phyloP scores from a whole-genome alignment of 208 protist genomes.

The Wallacemonas rigidus region DNA sequence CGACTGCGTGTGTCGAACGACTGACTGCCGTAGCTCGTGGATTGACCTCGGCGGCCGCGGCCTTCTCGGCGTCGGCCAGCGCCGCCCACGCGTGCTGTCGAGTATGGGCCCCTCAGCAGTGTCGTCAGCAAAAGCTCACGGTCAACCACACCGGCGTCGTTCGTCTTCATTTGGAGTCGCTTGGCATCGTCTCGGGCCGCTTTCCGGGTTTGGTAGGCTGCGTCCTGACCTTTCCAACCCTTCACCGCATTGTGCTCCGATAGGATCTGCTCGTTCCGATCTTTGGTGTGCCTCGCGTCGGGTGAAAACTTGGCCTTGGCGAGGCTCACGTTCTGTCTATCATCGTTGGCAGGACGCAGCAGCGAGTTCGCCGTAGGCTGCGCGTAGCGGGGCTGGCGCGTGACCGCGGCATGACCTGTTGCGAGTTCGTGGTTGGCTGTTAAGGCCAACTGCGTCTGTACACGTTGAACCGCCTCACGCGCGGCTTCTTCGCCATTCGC shows the following conservation, averaged over 20 bases:
- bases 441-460: conserved; percentile 38
- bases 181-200: conserved; percentile 14
- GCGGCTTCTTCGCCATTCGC: conserved; percentile 5
- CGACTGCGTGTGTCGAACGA: background rate
- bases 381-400: conserved; percentile 56
- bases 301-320: conserved; percentile 44
- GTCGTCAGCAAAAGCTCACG: conserved; percentile 10
- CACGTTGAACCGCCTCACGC: background rate
- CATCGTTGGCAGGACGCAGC: conserved; percentile 48
- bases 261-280: conserved; percentile 58
- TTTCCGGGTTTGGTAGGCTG: background rate
- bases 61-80: background rate
- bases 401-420: conserved; percentile 23
- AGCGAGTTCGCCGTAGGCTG: conserved; percentile 62
- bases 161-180: background rate
- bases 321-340: conserved; percentile 37
- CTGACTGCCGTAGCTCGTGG: background rate
- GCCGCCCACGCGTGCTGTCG: conserved; percentile 6
- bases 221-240: conserved; percentile 13
- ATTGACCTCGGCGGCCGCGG: background rate
- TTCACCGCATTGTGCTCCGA: conserved; percentile 62
- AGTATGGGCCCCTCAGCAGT: conserved; percentile 25
- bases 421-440: conserved; percentile 71
- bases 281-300: conserved; percentile 37
- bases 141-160: background rate